These are phyloP conservation scores for Coemansia sp. DNA, from an alignment of 192 early-diverging fungal species.

Conservation along the genomic window DNA sequence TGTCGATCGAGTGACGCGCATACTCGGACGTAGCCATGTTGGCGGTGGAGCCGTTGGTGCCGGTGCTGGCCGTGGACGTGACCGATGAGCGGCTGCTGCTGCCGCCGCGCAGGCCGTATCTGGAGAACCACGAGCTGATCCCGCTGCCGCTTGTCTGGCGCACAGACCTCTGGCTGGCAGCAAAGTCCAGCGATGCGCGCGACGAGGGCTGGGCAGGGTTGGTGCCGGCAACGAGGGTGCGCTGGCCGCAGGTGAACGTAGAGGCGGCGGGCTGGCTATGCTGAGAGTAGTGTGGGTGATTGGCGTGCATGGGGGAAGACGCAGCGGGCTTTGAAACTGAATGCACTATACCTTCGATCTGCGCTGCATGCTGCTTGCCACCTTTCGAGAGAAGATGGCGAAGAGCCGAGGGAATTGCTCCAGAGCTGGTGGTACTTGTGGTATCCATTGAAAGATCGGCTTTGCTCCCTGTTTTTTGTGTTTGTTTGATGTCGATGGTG, in stretches of 20 bases:
- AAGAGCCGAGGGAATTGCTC: constrained; percentile 45
- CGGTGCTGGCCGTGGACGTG: constrained; percentile 39
- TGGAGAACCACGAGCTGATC: constrained; percentile 48
- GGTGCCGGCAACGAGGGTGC: constrained; percentile 37
- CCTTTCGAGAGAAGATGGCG: constrained; percentile 52
- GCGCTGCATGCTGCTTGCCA: constrained; percentile 47
- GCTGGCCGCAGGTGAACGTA: constrained; percentile 34
- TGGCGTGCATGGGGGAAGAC: constrained; percentile 30
- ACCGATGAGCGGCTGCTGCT: constrained; percentile 39
- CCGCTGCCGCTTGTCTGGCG: constrained; percentile 28
- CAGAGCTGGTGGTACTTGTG: constrained; percentile 24
- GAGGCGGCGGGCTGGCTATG: constrained; percentile 31
- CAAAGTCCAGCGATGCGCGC: constrained; percentile 44
- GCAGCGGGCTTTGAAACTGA: constrained; percentile 35
- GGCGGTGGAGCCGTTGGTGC: constrained; percentile 27
- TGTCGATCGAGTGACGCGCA: constrained; percentile 49
- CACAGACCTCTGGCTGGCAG: constrained; percentile 11
- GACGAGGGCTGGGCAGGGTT: constrained; percentile 27
- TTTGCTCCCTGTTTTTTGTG: not conserved
- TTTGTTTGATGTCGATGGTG: not conserved
- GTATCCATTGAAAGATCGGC: constrained; percentile 32
- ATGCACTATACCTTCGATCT: constrained; percentile 58
- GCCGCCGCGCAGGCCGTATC: constrained; percentile 41
- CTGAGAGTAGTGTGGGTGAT: constrained; percentile 13
- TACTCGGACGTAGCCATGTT: constrained; percentile 34